Percentiles rank a stretch among this genome's conserved stretches.
Evolutionary conservation across 2,329 filamentous ascomycete species (phyloP).

Genomic region (Pseudogymnoascus sp.): DNA sequence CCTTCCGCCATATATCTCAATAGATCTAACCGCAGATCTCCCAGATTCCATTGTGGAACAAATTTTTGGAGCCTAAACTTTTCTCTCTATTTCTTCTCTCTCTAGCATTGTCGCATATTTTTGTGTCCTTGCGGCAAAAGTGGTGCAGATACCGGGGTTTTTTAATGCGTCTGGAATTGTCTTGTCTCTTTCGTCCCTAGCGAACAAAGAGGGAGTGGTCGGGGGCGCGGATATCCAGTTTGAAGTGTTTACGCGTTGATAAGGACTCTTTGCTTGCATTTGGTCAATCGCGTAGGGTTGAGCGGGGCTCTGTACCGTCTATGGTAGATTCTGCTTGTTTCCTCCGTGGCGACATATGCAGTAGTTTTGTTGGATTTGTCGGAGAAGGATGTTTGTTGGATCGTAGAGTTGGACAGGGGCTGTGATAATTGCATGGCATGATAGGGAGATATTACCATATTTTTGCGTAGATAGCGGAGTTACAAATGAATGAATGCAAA

Average conservation of each 20-base stretch:
- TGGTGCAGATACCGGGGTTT: not conserved
- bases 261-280: not conserved
- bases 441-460: not conserved
- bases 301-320: not conserved
- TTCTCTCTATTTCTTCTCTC: not conserved
- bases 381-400: not conserved
- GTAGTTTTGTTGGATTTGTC: not conserved
- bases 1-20: not conserved
- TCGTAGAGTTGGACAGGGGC: not conserved
- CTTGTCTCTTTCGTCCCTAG: not conserved
- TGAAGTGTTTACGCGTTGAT: not conserved
- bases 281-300: not conserved
- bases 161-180: not conserved
- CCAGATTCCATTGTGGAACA: not conserved
- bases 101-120: not conserved
- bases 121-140: not conserved
- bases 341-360: not conserved
- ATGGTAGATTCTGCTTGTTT: not conserved
- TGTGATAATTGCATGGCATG: slow-evolving; percentile 1
- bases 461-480: not conserved
- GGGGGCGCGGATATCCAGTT: slow-evolving; percentile 1
- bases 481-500: not conserved
- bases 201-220: not conserved
- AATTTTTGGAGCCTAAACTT: not conserved
- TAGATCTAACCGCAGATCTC: not conserved